Evolutionary conservation across 768 basidiomycete species (phyloP), one percentile per base, ranked within the genome.

Genomic region (Kwoniella shandongensis): DNA sequence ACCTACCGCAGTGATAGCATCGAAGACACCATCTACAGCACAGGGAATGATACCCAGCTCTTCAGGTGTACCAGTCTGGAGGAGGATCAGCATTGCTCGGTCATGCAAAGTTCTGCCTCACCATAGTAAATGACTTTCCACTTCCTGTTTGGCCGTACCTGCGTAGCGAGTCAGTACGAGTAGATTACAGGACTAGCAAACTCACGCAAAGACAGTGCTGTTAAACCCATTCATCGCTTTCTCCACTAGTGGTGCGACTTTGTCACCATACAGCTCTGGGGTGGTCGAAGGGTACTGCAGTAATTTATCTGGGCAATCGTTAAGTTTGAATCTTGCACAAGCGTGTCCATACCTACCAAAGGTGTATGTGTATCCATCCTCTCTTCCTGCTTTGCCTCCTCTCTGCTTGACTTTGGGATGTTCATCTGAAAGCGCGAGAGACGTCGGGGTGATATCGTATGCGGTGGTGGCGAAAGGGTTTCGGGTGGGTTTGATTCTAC

Each of bases 201-300:
- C 70, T 55, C 22, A 72, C 61, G 75, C 75, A 56, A 76, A 76
- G 51, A 76, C 69, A 3, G 75, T 76, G 48, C 65, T 68, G 57
- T 76, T 76, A 67, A 74, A 76, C 25, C 75, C 75, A 38, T 67
- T 67, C 75, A 76, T 76, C 0, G 73, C 70, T 49, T 76, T 76
- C 23, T 72, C 65, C 0, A 76, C 73, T 5, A 76, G 54, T 0
- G 73, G 67, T 10, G 75, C 65, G 26, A 76, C 61, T 44, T 73
- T 68, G 4, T 51, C 42, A 13, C 56, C 48, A 51, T 76, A 76
- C 20, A 76, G 59, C 10, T 73, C 62, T 2, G 68, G 57, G 0
- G 75, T 76, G 6, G 54, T 65, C 4, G 63, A 61, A 0, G 75
- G 75, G n/a, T 63, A 51, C 23, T 67, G 57, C 2, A 74, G 65